These are phyloP conservation scores for Phialemonium atrogriseum DNA, from an alignment of 2,329 filamentous ascomycete species.

Conservation along the genomic window DNA sequence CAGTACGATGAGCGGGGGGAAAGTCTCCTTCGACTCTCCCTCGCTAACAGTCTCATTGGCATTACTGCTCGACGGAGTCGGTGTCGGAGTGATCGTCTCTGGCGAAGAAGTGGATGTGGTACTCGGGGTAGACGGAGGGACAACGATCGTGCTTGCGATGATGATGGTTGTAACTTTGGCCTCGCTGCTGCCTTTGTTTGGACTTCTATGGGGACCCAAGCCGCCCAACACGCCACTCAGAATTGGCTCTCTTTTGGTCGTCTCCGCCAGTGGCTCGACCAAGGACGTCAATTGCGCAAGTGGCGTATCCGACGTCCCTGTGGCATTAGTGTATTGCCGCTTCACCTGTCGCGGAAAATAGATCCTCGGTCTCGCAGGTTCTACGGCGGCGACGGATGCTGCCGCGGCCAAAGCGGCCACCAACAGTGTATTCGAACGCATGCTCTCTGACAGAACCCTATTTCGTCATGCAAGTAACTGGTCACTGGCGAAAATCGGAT, in stretches of 20 bases:
- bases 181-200: constrained; percentile 1
- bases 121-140: constrained; percentile 11
- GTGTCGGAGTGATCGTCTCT: constrained; percentile 3
- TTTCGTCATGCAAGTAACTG: constrained; percentile 11
- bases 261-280: constrained; percentile 6
- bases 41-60: not conserved
- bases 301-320: constrained; percentile 24
- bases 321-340: constrained; percentile 37
- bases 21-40: too few relatives aligned
- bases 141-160: constrained; percentile 16
- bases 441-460: constrained; percentile 22
- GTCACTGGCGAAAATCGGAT: not conserved
- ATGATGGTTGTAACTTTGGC: constrained; percentile 17
- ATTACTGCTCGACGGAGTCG: not conserved
- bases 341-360: constrained; percentile 51
- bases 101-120: too few relatives aligned
- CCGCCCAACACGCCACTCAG: constrained; percentile 2
- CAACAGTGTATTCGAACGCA: constrained; percentile 41
- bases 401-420: constrained; percentile 41
- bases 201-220: constrained; percentile 1
- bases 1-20: too few relatives aligned
- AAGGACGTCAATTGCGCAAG: constrained; percentile 13
- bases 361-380: constrained; percentile 38
- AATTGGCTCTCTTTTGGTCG: constrained; percentile 12
- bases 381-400: constrained; percentile 34